Conservation (phyloP, 768 basidiomycete genomes). For the Suillus brevipes region DNA sequence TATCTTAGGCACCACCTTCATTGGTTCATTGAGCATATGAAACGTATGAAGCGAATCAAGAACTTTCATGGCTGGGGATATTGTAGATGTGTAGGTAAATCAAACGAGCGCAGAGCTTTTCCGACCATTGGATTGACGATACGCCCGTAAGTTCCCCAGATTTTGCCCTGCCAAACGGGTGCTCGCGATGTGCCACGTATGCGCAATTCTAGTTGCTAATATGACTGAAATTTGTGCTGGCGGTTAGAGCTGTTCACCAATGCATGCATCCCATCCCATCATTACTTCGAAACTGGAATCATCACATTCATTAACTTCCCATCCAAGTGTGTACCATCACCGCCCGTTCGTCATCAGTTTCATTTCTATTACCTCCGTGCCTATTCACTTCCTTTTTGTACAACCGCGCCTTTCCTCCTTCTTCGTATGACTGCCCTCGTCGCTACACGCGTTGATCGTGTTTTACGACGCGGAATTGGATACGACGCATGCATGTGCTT, state of each 20-base stretch:
- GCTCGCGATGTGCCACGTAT: too few relatives aligned
- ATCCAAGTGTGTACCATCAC: background rate
- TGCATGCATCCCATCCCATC: conserved; percentile 2
- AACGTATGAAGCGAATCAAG: too few relatives aligned
- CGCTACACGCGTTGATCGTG: background rate
- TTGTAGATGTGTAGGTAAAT: too few relatives aligned
- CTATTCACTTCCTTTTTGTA: background rate
- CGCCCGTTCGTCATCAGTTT: background rate
- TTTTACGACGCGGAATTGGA: background rate
- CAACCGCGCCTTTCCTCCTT: background rate
- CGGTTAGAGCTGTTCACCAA: background rate
- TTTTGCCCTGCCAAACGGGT: too few relatives aligned
- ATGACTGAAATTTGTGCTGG: too few relatives aligned
- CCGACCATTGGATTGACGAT: background rate
- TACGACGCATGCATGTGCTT: background rate
- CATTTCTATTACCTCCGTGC: background rate
- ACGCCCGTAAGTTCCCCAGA: too few relatives aligned
- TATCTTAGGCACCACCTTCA: too few relatives aligned
- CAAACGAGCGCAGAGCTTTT: background rate
- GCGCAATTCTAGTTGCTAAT: too few relatives aligned
- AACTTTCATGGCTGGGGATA: too few relatives aligned
- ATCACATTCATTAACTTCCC: conserved; percentile 2
- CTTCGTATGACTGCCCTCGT: background rate
- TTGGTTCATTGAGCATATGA: too few relatives aligned
- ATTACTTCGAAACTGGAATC: conserved; percentile 1